Base-by-base conservation (phyloP, 2,329 filamentous ascomycete genomes). In the Fusarium sp. region DNA sequence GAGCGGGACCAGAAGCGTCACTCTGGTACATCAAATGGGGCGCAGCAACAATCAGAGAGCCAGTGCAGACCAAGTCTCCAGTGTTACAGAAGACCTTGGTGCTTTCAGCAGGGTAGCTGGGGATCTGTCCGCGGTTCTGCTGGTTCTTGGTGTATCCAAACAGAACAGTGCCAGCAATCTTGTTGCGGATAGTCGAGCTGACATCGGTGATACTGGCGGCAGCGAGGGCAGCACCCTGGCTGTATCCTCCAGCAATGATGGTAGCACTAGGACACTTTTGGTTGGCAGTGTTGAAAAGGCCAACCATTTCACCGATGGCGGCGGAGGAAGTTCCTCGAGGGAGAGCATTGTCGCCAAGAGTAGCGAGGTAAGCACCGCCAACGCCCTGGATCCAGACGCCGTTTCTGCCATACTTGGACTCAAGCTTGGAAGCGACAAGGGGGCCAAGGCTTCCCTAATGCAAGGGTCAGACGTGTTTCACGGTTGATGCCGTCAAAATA, bases 141-240 rank as follows among this genome's bases (percentile, higher is more conserved):
- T 72, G 59, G 67, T 80, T 80, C 72, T 79, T 76, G 50, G 78
- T 79, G 58, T 80, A 79, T 0, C 78, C 78, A 38, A 77, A 79
- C 25, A 78, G 71, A 10, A 76, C 74, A 2, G 71, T 69, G 22
- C 73, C 77, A 40, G 73, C 75, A 54, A 80, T 70, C 70, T 78
- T 72, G 28, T 74, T 60, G 25, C 72, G 67, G 46, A 77, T 62
- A 19, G 57, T 26, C 4, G 59, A 41, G 54, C 64, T 55, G 22
- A 80, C 67, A n/a, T 75, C 70, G 10, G 73, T 69, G 42, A 82
- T 67, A 7, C 78, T 69, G 34, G 74, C 73, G 22, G 76, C 74
- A n/a, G 79, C 75, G 47, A 83, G 76, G 2, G 80, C 80, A 4
- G 77, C 75, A 28, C 80, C 80, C 67, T 82, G 74, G 42, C 75